phyloP scores from a whole-genome alignment of 306 rosid genomes.

The Citrullus mucosospermus region DNA sequence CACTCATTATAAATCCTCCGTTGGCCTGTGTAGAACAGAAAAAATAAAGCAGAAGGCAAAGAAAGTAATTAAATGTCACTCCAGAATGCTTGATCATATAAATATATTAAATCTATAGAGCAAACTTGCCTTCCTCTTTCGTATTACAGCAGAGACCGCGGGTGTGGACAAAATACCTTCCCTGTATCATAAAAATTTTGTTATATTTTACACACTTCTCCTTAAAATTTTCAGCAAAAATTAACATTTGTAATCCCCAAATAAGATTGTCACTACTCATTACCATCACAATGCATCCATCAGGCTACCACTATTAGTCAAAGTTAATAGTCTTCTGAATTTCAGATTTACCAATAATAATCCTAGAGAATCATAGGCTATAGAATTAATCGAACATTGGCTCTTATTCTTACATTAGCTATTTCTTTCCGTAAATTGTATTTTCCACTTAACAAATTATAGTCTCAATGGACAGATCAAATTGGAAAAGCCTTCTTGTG shows the following conservation, averaged over 20 bases:
- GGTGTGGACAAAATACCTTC: constrained; percentile 94
- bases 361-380: background rate
- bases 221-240: constrained; percentile 1
- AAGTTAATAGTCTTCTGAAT: background rate
- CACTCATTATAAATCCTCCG: constrained; percentile 99
- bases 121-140: constrained; percentile 68
- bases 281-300: background rate
- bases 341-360: background rate
- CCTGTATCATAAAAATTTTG: constrained; percentile 25
- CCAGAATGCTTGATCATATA: constrained; percentile 14
- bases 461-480: background rate
- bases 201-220: background rate
- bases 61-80: background rate
- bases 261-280: background rate
- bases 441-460: background rate
- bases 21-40: constrained; percentile 48
- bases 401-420: background rate
- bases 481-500: background rate
- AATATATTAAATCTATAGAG: constrained; percentile 6
- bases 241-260: background rate
- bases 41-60: constrained; percentile 9
- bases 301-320: background rate
- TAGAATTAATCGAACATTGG: background rate
- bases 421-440: background rate
- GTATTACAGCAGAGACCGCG: constrained; percentile 91